Evolutionary conservation across 495 filamentous ascomycete species (phyloP).

Genomic region (Haplographium delicatum): DNA sequence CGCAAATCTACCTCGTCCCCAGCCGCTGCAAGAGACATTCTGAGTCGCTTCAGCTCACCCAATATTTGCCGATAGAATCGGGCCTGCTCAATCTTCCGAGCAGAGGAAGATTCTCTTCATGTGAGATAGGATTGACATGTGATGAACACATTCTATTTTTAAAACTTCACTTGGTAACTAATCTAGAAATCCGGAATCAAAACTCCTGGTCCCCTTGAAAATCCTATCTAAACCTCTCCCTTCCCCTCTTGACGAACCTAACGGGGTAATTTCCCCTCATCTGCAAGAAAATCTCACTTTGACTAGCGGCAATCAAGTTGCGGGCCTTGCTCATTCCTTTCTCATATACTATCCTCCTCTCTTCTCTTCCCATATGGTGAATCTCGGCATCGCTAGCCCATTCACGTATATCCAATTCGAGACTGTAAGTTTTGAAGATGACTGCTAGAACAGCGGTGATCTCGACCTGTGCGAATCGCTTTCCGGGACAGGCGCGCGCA

Average conservation of each 20-base stretch:
- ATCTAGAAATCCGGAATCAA: no score
- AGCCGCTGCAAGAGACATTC: no score
- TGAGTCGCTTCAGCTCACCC: no score
- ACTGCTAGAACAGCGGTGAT: conserved; percentile 61
- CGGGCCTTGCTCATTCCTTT: conserved; percentile 46
- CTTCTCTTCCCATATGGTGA: conserved; percentile 39
- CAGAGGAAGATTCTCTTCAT: no score
- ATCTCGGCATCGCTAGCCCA: conserved; percentile 57
- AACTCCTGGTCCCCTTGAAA: no score
- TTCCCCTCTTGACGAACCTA: conserved; percentile 56
- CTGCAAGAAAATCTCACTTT: conserved; percentile 57
- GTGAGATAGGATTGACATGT: no score
- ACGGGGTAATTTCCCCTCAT: conserved; percentile 47
- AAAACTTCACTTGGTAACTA: no score
- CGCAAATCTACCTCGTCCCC: no score
- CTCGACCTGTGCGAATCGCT: conserved; percentile 75
- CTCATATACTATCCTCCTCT: conserved; percentile 39
- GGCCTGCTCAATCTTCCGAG: no score
- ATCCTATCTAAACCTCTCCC: conserved; percentile 59
- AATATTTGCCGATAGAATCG: no score
- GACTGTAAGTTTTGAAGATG: conserved; percentile 56
- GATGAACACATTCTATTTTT: no score
- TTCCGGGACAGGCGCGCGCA: conserved; percentile 60
- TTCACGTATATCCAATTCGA: conserved; percentile 62
- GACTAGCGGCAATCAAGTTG: conserved; percentile 38